These are phyloP conservation scores for Elsinoe ampelina DNA, from an alignment of 2,329 filamentous ascomycete genomes.

Conservation along the genomic window DNA sequence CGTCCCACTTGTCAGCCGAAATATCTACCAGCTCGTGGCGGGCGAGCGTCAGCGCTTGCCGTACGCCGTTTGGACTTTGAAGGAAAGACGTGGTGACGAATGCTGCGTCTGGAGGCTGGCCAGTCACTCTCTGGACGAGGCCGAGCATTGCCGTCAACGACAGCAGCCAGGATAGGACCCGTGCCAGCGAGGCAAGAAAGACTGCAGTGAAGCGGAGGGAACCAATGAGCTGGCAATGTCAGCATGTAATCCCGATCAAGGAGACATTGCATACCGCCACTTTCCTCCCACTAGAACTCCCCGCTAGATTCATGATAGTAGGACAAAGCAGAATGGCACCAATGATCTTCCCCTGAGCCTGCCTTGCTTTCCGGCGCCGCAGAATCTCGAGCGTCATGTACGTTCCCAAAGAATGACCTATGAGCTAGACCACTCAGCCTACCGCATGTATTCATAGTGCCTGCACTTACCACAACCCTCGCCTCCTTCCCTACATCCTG, in stretches of 20 bases:
- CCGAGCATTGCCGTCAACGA: constrained; percentile 32
- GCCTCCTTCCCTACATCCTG: neutral
- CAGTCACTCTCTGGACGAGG: constrained; percentile 36
- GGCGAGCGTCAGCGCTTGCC: constrained; percentile 50
- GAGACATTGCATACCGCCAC: constrained; percentile 31
- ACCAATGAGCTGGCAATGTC: neutral
- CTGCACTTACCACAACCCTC: neutral
- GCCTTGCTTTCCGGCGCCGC: constrained; percentile 19
- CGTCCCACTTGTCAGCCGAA: constrained; percentile 47
- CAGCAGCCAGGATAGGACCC: constrained; percentile 35
- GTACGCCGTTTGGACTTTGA: constrained; percentile 39
- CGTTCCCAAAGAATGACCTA: constrained; percentile 40
- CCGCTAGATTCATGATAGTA: constrained; percentile 38
- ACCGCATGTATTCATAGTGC: too few species aligned
- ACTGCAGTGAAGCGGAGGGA: constrained; percentile 11
- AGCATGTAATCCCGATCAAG: neutral
- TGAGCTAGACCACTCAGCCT: constrained; percentile 19
- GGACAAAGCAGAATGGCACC: constrained; percentile 37
- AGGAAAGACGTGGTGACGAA: constrained; percentile 43
- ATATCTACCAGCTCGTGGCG: constrained; percentile 50
- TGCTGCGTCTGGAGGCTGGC: constrained; percentile 36
- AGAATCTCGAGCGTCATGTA: constrained; percentile 38
- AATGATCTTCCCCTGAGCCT: constrained; percentile 16
- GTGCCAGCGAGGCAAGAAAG: constrained; percentile 26
- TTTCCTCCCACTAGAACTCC: constrained; percentile 35